Evolutionary conservation across 495 filamentous ascomycete genomes (phyloP).

Genomic region (Melanomma pulvis-pyrius): DNA sequence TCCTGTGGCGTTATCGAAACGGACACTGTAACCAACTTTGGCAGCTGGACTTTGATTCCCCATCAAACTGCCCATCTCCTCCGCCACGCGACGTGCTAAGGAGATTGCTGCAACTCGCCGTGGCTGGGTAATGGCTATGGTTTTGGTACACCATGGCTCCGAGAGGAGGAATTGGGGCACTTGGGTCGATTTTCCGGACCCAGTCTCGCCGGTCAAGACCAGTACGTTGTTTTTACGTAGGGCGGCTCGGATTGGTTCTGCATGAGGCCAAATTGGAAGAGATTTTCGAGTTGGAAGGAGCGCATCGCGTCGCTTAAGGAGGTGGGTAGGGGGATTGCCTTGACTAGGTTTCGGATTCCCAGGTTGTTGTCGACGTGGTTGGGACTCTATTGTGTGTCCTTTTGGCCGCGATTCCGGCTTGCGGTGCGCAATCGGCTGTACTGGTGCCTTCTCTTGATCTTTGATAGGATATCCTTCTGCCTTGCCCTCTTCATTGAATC

Average conservation of each 20-base stretch:
- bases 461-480: not conserved
- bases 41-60: constrained; percentile 65
- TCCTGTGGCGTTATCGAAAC: constrained; percentile 82
- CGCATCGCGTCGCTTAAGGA: constrained; percentile 33
- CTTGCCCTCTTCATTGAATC: not conserved
- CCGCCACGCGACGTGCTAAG: constrained; percentile 83
- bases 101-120: constrained; percentile 93
- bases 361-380: not conserved
- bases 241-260: constrained; percentile 65
- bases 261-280: constrained; percentile 80
- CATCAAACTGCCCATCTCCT: constrained; percentile 85
- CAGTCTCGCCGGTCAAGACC: constrained; percentile 89
- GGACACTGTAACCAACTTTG: constrained; percentile 87
- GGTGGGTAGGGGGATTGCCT: constrained; percentile 9
- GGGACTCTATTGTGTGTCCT: not conserved
- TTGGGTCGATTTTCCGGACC: constrained; percentile 96
- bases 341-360: constrained; percentile 2
- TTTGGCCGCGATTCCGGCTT: not conserved
- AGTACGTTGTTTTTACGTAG: constrained; percentile 72
- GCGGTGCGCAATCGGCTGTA: not conserved
- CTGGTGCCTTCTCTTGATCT: not conserved
- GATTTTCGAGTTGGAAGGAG: constrained; percentile 60
- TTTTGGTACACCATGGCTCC: constrained; percentile 81
- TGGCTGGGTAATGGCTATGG: constrained; percentile 94
- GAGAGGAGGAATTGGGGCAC: constrained; percentile 85